Base-by-base conservation (phyloP, 352 stramenopile species). In the Phytophthora palmivora region DNA sequence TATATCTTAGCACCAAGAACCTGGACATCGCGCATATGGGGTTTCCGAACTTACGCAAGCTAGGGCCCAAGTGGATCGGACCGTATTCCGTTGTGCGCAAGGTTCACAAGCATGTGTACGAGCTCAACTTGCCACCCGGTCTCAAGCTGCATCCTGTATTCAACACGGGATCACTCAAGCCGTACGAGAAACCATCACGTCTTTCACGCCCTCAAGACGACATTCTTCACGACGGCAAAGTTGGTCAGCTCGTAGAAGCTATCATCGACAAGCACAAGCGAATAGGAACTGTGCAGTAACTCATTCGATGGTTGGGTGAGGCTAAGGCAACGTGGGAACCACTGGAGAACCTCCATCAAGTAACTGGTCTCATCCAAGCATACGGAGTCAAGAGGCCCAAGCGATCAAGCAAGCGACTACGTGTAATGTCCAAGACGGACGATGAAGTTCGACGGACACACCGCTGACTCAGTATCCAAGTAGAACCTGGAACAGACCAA, bases 1-100 rank as follows among this genome's bases (percentile, higher is more conserved):
- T 70, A 26, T 64, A 60, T 32, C 36, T 72, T 6, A 66, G 44
- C 15, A 67, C 63, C 62, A 54, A 63, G 33, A 41, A 72, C 33
- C 16, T 71, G 10, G 63, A 67, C 15, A 32, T 36, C 9, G 41
- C 41, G 6, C 62, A 66, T 21, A 59, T 48, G 0, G 61, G 61
- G 0, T 54, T 70, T n/a, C 33, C 53, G 0, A 66, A 61, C 45
- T 66, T 48, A 4, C 21, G 24, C 18, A 65, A 70, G 33, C 42
- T 61, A 10, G 54, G 39, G 11, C 39, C 39, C 12, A 70, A 70
- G 45, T 63, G 37, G 50, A 68, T 68, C 33, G 36, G 45, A 6
- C 52, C 42, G 14, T 61, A 61, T 22, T 58, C 62, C 6, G 34
- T 65, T 11, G 41, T 70, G 6, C 62, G 48, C 6, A 70, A 10